Base-by-base conservation (phyloP, 805 yeast genomes). In the Candida tammaniensis region DNA sequence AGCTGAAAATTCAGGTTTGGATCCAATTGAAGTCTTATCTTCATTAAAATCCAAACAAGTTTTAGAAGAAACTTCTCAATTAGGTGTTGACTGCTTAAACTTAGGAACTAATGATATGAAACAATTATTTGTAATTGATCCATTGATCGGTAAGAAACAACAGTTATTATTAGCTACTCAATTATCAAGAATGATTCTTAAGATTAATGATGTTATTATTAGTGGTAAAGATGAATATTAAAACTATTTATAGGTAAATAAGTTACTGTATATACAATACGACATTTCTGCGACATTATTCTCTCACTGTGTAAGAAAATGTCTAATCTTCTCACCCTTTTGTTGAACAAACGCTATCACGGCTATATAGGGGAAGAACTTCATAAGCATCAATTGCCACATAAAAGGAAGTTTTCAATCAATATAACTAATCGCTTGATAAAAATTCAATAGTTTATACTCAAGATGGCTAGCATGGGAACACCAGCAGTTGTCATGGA, bases 401-500 rank as follows among this genome's bases (percentile, higher is more conserved):
- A n/a, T n/a, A n/a, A n/a, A n/a, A n/a, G n/a, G n/a, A n/a, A n/a
- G n/a, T n/a, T n/a, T n/a, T n/a, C n/a, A n/a, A n/a, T n/a, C n/a
- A n/a, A n/a, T n/a, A n/a, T n/a, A n/a, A n/a, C n/a, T n/a, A n/a
- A n/a, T n/a, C n/a, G n/a, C n/a, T n/a, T n/a, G n/a, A n/a, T n/a
- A n/a, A n/a, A n/a, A n/a, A n/a, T n/a, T n/a, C n/a, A n/a, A n/a
- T n/a, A n/a, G n/a, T n/a, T n/a, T n/a, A n/a, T n/a, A n/a, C 15
- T 11, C 24, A 35, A 25, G n/a, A 78, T 78, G 83, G 72, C 82
- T 27, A 70, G 76, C 55, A 66, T 79, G 63, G 80, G 80, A 46
- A 81, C 86, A 39, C 96, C 96, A 25, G 95, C 96, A 40, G 91
- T 88, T 70, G 95, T 88, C 59, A 88, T 88, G 96, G 96, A 87